These are phyloP conservation scores for Fusarium siculi DNA, from an alignment of 2,329 filamentous ascomycete species.

Conservation along the genomic window DNA sequence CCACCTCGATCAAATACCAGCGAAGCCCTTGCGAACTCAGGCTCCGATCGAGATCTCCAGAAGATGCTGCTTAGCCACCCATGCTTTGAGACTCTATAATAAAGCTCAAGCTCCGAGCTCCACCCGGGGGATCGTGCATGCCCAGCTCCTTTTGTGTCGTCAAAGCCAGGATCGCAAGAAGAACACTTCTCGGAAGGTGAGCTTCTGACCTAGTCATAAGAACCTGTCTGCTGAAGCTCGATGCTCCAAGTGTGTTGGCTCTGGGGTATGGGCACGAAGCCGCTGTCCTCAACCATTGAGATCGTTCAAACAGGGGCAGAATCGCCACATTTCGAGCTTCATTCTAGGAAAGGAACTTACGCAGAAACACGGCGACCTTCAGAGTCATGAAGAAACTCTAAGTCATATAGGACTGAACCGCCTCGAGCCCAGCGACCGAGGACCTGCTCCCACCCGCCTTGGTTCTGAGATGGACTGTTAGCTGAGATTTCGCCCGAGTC, in stretches of 20 bases:
- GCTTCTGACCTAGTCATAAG: not conserved
- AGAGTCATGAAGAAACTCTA: too few species aligned
- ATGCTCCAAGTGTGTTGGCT: not conserved
- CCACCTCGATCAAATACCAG: not conserved
- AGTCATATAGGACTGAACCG: too few species aligned
- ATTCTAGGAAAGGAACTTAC: not conserved
- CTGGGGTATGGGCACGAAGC: not conserved
- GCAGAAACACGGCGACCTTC: slow-evolving; percentile 29
- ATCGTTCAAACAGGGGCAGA: too few species aligned
- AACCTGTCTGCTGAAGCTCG: not conserved
- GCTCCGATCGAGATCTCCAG: not conserved
- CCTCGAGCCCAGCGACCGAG: slow-evolving; percentile 85
- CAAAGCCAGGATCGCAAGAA: not conserved
- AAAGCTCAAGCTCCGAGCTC: not conserved
- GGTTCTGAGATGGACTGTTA: slow-evolving; percentile 53
- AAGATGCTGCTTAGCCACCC: not conserved
- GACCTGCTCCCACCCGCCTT: slow-evolving; percentile 81
- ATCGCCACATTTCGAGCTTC: slow-evolving; percentile 36
- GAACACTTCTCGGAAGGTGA: not conserved
- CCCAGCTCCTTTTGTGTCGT: not conserved
- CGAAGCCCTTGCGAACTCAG: not conserved
- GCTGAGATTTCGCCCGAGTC: too few species aligned
- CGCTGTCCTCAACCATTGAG: too few species aligned
- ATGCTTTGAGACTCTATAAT: not conserved
- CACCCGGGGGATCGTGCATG: accelerated